Evolutionary conservation across 192 early-diverging fungal genomes (phyloP).

Genomic region (Podila epicladia): DNA sequence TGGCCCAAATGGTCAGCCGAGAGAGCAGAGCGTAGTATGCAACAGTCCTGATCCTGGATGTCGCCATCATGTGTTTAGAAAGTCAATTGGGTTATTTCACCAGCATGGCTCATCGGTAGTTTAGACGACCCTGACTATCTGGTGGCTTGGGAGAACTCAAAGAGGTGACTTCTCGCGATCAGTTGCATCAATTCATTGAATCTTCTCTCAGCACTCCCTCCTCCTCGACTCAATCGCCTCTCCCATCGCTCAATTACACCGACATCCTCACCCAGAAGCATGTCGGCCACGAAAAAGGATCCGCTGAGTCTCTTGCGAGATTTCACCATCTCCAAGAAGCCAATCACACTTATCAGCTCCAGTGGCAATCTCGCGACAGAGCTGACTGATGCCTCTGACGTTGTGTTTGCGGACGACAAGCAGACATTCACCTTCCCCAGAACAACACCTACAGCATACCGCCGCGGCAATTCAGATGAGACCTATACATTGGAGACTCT

Average conservation of each 20-base stretch:
- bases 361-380: slow-evolving; percentile 49
- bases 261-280: slow-evolving; percentile 3
- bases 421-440: slow-evolving; percentile 63
- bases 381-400: slow-evolving; percentile 57
- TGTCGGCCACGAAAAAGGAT: slow-evolving; percentile 45
- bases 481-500: slow-evolving; percentile 78
- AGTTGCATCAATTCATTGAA: too few species aligned
- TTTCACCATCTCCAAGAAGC: slow-evolving; percentile 64
- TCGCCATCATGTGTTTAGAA: background rate
- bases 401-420: slow-evolving; percentile 64
- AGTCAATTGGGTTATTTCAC: too few species aligned
- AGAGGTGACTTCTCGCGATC: background rate
- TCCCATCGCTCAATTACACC: background rate
- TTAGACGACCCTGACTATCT: too few species aligned
- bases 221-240: background rate
- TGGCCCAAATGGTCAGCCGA: slow-evolving; percentile 52
- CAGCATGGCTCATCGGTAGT: too few species aligned
- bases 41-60: slow-evolving; percentile 39
- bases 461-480: slow-evolving; percentile 65
- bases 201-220: background rate
- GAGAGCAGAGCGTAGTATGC: slow-evolving; percentile 59
- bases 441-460: slow-evolving; percentile 64
- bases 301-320: slow-evolving; percentile 70
- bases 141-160: background rate
- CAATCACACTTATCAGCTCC: slow-evolving; percentile 58